Evolutionary conservation across 2,329 filamentous ascomycete species (phyloP).

Genomic region (Alternaria brassicicola): DNA sequence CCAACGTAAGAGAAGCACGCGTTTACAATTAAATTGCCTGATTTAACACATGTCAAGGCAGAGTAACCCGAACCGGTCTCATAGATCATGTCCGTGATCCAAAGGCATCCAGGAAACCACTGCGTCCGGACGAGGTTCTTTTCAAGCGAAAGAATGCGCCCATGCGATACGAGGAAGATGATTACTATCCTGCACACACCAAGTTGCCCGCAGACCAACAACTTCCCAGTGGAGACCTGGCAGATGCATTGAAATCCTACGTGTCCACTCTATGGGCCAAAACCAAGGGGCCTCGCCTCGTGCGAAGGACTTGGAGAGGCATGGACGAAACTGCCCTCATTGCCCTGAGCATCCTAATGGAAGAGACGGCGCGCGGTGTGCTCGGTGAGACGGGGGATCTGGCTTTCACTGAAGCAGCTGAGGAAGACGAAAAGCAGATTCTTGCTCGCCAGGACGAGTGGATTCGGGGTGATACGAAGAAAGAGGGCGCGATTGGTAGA

Average conservation of each 20-base stretch:
- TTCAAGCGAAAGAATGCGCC: conserved; percentile 71
- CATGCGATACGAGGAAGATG: conserved; percentile 70
- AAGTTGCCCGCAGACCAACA: conserved; percentile 57
- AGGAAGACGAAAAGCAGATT: conserved; percentile 22
- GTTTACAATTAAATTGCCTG: neutral
- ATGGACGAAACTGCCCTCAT: conserved; percentile 81
- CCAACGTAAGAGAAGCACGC: conserved; percentile 58
- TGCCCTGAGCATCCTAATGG: conserved; percentile 75
- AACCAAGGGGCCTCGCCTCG: conserved; percentile 20
- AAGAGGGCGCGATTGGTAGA: neutral
- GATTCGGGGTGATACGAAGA: neutral
- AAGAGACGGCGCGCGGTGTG: conserved; percentile 68
- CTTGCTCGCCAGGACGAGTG: neutral
- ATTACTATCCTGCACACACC: conserved; percentile 72
- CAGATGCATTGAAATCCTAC: conserved; percentile 73
- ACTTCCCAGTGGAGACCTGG: conserved; percentile 71
- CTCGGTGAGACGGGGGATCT: conserved; percentile 71
- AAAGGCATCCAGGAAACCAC: conserved; percentile 43
- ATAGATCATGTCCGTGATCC: conserved; percentile 54
- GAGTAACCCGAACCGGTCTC: conserved; percentile 31
- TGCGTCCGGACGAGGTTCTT: conserved; percentile 73
- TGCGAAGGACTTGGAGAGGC: conserved; percentile 58
- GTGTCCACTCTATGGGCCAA: conserved; percentile 67
- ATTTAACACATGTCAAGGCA: conserved; percentile 11
- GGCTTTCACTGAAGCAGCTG: conserved; percentile 68